Evolutionary conservation across 2,329 filamentous ascomycete species (phyloP), one percentile per base, ranked within the genome.

Genomic region (Colletotrichum agaves): DNA sequence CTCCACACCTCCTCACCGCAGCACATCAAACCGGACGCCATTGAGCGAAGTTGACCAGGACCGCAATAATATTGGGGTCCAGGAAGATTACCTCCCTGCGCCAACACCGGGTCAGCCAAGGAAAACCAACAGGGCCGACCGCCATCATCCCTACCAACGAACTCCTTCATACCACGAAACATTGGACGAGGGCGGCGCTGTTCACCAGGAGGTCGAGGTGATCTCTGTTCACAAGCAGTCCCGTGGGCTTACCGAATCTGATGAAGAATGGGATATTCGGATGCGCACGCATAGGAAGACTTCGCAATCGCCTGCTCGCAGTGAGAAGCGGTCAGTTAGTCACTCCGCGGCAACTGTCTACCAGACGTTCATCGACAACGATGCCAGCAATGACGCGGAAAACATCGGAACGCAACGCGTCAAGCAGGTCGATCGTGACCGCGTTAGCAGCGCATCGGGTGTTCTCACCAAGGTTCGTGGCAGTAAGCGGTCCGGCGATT

Each of bases 1-100:
- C 76, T 88, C 90, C 11, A 91, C 93, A 44, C 98, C 96, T 10
- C 93, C 93, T 3, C 94, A 96, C 79, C 89, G 90, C 70, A 91
- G 88, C 70, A 87, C 90, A 19, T 91, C 91, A 7, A 89, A 90
- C 75, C 89, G 96, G 65, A 90, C 93, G 35, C 94, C 96, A 3
- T 88, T 99, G n/a, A 94, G 95, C 61, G 96, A 99, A 79, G 93
- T 99, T 70, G 93, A 97, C 74, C 88, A 92, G 71, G 97, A 98
- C 73, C 82, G 85, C 74, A 87, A 85, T 75, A 89, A 87, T 72
- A 84, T 88, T 71, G 86, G 88, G 56, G 86, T 89, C n/a, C 88
- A 93, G 75, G 94, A 98, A 71, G 94, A 98, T 76, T 97, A 97
- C 73, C 87, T 99, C 5, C 96, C 96, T 3, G 95, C 94, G 0